Conservation (phyloP, 495 filamentous ascomycete genomes). For the Tuber umbilicatum region DNA sequence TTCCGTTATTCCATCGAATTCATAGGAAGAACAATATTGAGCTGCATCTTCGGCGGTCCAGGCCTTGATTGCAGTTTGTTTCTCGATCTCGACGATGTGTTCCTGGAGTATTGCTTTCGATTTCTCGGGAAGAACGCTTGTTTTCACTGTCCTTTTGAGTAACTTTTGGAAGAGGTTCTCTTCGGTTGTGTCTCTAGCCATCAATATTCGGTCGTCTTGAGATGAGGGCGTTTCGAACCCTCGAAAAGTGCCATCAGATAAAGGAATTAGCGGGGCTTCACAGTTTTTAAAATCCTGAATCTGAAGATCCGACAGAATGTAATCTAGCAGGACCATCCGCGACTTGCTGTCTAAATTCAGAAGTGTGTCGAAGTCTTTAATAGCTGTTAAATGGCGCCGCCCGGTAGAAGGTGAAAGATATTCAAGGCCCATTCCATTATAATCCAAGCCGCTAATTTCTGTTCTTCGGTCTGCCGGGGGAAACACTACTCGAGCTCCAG, state of each 20-base stretch:
- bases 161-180: conserved; percentile 24
- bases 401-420: conserved; percentile 15
- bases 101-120: conserved; percentile 1
- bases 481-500: conserved; percentile 16
- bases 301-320: conserved; percentile 28
- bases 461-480: conserved; percentile 26
- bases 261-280: conserved; percentile 29
- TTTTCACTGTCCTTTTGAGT: conserved; percentile 16
- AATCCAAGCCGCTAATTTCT: conserved; percentile 12
- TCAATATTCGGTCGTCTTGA: conserved; percentile 14
- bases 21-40: conserved; percentile 19
- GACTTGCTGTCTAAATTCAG: not conserved
- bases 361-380: conserved; percentile 9
- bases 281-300: conserved; percentile 23
- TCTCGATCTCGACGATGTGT: conserved; percentile 13
- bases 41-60: conserved; percentile 31
- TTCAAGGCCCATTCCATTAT: conserved; percentile 5
- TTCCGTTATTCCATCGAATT: conserved; percentile 9
- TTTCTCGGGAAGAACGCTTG: not conserved
- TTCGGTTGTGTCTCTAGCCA: conserved; percentile 9
- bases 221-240: conserved; percentile 8
- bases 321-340: conserved; percentile 26
- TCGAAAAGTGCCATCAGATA: conserved; percentile 18
- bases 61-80: conserved; percentile 10
- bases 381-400: conserved; percentile 14